Base-by-base conservation (phyloP, 2,329 filamentous ascomycete genomes). In the Apiospora rasikravindrae region DNA sequence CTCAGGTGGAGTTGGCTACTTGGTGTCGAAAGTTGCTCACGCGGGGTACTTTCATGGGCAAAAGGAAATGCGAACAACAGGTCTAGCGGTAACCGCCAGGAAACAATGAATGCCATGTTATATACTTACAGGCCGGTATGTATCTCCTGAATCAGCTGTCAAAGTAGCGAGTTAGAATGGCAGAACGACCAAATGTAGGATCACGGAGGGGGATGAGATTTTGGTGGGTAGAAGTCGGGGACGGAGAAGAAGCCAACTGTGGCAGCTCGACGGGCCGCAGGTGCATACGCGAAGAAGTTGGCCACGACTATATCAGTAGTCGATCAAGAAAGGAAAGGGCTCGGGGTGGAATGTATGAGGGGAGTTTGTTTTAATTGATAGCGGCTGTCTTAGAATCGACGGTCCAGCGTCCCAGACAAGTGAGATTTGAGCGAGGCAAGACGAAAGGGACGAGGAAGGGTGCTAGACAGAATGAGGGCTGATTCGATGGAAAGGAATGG, bases 121-220 rank as follows among this genome's bases (percentile, higher is more conserved):
- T 64, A 47, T 45, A 80, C 79, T 81, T 75, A 82, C 88, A 79
- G 88, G 87, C 81, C 88, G 88, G 82, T 90, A 90, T 75, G 84
- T 90, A 79, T 90, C 88, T 82, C 87, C 87, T 68, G 66, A 44
- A 47, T 68, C 66, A 47, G 66, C 66, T 68, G 66, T 19, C 44
- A 71, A 73, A 74, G 73, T 74, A 73, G 70, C 72, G 73, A 72
- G 76, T 73, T 61, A 73, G 67, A 75, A 74, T 11, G 57, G 13
- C 19, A 22, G 24, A 40, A 64, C 57, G 57, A 40, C n/a, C 33
- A 64, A 64, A n/a, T n/a, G 71, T 74, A 71, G 72, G 75, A 71
- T 73, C 76, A 71, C 70, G 73, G 75, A 74, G 74, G 67, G 74
- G 66, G 71, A 69, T 72, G 72, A 73, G 73, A 70, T 73, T 61